Conservation (phyloP, 345 rosid genomes). For the Bruguiera sexangula region DNA sequence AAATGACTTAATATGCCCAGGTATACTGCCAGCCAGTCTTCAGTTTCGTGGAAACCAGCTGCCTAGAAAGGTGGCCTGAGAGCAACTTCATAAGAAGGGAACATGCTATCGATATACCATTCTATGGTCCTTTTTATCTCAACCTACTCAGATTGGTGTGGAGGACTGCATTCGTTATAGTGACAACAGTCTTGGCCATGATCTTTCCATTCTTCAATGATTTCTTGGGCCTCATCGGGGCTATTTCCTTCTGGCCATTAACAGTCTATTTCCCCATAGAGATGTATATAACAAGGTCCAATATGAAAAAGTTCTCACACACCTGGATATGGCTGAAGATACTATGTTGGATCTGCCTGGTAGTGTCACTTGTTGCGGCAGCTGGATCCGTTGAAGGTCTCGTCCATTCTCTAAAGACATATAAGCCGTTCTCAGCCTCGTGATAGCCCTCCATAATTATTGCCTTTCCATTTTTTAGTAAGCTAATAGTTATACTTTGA, state of each 20-base stretch:
- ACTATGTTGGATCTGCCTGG: slow-evolving; percentile 50
- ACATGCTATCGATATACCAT: slow-evolving; percentile 37
- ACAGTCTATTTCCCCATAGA: slow-evolving; percentile 82
- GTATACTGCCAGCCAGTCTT: slow-evolving; percentile 74
- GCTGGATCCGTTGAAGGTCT: slow-evolving; percentile 79
- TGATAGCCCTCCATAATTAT: too few relatives aligned
- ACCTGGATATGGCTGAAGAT: slow-evolving; percentile 69
- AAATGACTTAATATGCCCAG: slow-evolving; percentile 23
- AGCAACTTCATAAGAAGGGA: slow-evolving; percentile 56
- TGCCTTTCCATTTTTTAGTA: too few relatives aligned
- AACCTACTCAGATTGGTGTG: slow-evolving; percentile 66
- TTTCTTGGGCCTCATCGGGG: slow-evolving; percentile 75
- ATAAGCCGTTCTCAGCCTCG: slow-evolving; percentile 55
- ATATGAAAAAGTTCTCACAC: slow-evolving; percentile 44
- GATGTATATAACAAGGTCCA: slow-evolving; percentile 66
- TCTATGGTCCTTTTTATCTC: slow-evolving; percentile 38
- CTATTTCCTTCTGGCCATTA: slow-evolving; percentile 75
- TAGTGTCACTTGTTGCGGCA: slow-evolving; percentile 57
- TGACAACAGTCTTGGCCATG: slow-evolving; percentile 70
- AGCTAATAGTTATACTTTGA: background rate
- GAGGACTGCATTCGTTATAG: slow-evolving; percentile 64
- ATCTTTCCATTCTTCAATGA: slow-evolving; percentile 87
- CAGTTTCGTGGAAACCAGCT: slow-evolving; percentile 50
- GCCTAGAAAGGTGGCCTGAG: slow-evolving; percentile 53
- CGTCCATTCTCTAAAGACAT: slow-evolving; percentile 44